Evolutionary conservation across 2,329 filamentous ascomycete genomes (phyloP).

Genomic region (Hymenoscyphus infarciens): DNA sequence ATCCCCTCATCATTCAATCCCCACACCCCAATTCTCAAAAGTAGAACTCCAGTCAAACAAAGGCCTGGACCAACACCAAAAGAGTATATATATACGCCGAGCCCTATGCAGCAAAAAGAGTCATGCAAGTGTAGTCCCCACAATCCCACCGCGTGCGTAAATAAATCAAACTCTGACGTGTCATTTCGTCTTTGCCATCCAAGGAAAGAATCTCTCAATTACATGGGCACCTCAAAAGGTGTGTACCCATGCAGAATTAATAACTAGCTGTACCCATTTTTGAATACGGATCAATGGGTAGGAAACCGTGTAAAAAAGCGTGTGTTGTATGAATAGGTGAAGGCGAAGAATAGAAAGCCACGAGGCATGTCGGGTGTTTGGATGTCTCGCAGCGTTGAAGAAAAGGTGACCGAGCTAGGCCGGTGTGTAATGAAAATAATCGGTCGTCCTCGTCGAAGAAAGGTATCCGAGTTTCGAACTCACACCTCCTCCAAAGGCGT

Average conservation of each 20-base stretch:
- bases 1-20: background rate
- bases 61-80: background rate
- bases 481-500: conserved; percentile 43
- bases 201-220: background rate
- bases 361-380: background rate
- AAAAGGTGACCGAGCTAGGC: background rate
- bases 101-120: conserved; percentile 1
- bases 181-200: too few species aligned
- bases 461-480: background rate
- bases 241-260: background rate
- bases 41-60: background rate
- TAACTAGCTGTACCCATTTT: background rate
- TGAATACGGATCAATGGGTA: background rate
- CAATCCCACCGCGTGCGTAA: background rate
- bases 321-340: background rate
- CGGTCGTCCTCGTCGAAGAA: background rate
- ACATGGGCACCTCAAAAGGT: background rate
- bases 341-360: too few species aligned
- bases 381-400: background rate
- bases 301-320: background rate
- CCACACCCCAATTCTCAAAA: background rate
- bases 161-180: background rate
- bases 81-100: background rate
- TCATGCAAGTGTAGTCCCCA: background rate
- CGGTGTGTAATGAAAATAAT: background rate